phyloP scores from a whole-genome alignment of 495 filamentous ascomycete species.

The Trichoderma reesei region DNA sequence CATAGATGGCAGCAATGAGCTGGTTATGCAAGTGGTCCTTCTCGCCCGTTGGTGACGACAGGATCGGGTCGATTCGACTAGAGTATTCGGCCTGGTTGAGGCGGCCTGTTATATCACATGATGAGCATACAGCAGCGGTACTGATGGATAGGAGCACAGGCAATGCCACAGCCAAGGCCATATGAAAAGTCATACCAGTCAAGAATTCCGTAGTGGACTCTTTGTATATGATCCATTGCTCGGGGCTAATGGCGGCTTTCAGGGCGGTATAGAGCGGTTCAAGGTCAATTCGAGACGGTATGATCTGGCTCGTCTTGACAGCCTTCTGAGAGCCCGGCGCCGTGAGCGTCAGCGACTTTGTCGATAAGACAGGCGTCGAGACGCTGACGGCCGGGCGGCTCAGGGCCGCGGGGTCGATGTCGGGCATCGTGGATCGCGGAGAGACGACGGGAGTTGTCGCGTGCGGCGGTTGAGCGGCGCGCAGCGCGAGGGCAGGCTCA shows the following conservation, averaged over 20 bases:
- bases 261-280: slow-evolving; percentile 83
- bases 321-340: slow-evolving; percentile 47
- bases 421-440: slow-evolving; percentile 46
- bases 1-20: slow-evolving; percentile 74
- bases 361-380: slow-evolving; percentile 48
- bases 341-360: slow-evolving; percentile 51
- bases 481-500: slow-evolving; percentile 31
- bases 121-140: slow-evolving; percentile 3
- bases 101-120: slow-evolving; percentile 45
- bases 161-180: slow-evolving; percentile 9
- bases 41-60: slow-evolving; percentile 59
- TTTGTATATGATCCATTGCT: slow-evolving; percentile 85
- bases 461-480: slow-evolving; percentile 31
- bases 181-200: slow-evolving; percentile 49
- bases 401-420: slow-evolving; percentile 78
- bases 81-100: slow-evolving; percentile 79
- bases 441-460: slow-evolving; percentile 23
- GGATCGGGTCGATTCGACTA: slow-evolving; percentile 57
- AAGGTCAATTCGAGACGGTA: slow-evolving; percentile 71
- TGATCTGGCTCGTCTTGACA: slow-evolving; percentile 55
- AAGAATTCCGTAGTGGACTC: slow-evolving; percentile 70
- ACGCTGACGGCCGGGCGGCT: slow-evolving; percentile 56
- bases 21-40: slow-evolving; percentile 84
- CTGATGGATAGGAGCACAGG: slow-evolving; percentile 12
- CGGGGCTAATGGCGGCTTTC: slow-evolving; percentile 63